These are phyloP conservation scores for Lichtheimia ornata DNA, from an alignment of 371 early-diverging fungal genomes.

Conservation along the genomic window DNA sequence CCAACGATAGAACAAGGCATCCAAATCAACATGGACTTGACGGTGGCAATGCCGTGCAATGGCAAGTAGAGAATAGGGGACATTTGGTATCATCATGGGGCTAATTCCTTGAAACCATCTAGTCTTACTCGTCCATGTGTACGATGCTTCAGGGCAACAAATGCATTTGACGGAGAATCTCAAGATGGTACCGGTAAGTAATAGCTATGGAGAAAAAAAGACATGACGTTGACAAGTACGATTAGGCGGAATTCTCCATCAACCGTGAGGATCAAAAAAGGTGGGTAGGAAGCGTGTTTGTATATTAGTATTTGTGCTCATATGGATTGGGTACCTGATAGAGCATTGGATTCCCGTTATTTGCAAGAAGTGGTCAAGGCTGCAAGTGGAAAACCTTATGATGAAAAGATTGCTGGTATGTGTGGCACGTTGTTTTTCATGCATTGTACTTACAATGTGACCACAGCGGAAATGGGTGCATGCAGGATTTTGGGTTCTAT, in stretches of 20 bases:
- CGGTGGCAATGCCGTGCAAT: constrained; percentile 88
- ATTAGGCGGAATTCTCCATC: constrained; percentile 48
- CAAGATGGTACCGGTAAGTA: constrained; percentile 44
- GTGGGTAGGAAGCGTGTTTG: background rate
- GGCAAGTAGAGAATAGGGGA: constrained; percentile 40
- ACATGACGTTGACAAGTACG: background rate
- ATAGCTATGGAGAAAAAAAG: background rate
- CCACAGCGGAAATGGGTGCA: constrained; percentile 53
- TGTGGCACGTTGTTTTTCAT: background rate
- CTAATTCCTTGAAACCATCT: background rate
- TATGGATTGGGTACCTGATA: background rate
- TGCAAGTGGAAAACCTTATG: constrained; percentile 38
- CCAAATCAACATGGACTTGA: constrained; percentile 84
- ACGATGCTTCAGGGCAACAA: constrained; percentile 51
- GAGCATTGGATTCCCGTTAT: constrained; percentile 31
- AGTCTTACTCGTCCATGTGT: constrained; percentile 43
- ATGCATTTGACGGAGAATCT: constrained; percentile 43
- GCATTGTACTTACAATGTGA: background rate
- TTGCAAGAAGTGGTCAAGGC: constrained; percentile 48
- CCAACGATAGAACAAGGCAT: constrained; percentile 62
- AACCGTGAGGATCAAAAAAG: constrained; percentile 21
- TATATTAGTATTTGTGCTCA: no score
- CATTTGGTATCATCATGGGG: background rate
- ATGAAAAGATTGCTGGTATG: constrained; percentile 37
- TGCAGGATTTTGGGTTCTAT: constrained; percentile 82